Percentiles rank a stretch among this genome's conserved stretches.
Conservation (phyloP, 345 rosid species). For the Gossypium ekmanianum region DNA sequence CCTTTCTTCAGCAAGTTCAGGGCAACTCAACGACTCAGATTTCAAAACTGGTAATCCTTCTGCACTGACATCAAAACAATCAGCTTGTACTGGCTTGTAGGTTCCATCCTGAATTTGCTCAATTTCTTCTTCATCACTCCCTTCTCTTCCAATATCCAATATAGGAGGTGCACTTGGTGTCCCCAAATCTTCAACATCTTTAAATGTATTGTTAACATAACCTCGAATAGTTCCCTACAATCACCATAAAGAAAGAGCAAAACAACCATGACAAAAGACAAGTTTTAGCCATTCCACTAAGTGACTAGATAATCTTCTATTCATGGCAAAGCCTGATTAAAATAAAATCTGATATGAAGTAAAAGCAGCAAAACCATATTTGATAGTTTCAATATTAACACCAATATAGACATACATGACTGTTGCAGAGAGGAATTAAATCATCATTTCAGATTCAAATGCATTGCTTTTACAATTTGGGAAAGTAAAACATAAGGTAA, state of each 20-base stretch:
- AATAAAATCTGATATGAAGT: neutral
- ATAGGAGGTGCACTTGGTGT: constrained; percentile 97
- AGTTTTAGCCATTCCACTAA: neutral
- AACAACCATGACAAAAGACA: neutral
- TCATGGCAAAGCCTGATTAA: neutral
- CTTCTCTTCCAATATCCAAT: constrained; percentile 48
- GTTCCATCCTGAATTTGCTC: constrained; percentile 30
- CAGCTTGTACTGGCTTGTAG: constrained; percentile 29
- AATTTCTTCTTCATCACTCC: constrained; percentile 33
- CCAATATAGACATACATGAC: neutral
- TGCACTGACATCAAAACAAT: constrained; percentile 20
- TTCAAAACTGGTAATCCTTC: constrained; percentile 29
- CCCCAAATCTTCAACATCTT: constrained; percentile 48
- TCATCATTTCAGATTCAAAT: neutral
- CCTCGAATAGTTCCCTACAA: constrained; percentile 33
- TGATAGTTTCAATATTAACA: neutral
- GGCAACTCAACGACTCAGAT: constrained; percentile 24
- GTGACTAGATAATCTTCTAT: neutral
- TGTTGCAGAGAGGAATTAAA: neutral
- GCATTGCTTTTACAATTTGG: neutral
- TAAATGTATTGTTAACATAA: constrained; percentile 22
- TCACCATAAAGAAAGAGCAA: constrained; percentile 13
- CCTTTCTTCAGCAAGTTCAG: constrained; percentile 55
- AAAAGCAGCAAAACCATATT: neutral
- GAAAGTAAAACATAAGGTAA: neutral